These are phyloP conservation scores for Lactarius akahatsu DNA, from an alignment of 768 basidiomycete genomes.

Conservation along the genomic window DNA sequence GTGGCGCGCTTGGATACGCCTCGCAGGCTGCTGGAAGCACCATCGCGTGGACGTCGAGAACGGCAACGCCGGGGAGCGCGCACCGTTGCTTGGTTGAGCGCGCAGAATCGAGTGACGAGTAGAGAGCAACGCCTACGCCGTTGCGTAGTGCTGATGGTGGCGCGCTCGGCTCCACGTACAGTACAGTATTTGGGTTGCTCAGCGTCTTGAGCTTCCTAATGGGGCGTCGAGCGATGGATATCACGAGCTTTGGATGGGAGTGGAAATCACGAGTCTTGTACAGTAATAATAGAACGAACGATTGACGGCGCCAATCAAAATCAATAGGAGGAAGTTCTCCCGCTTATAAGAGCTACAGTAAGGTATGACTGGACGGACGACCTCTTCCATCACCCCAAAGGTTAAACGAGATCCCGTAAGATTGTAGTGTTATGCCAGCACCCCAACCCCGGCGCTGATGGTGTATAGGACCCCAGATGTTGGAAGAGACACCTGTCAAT, in stretches of 20 bases:
- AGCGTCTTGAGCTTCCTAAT: not conserved
- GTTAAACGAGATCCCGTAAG: not conserved
- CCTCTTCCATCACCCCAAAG: slow-evolving; percentile 3
- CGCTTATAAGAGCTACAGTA: not conserved
- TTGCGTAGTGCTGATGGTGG: not conserved
- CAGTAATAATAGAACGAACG: not conserved
- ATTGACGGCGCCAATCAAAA: not conserved
- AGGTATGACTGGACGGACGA: not conserved
- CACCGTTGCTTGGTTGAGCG: slow-evolving; percentile 8
- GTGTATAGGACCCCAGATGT: not conserved
- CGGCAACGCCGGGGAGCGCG: not conserved
- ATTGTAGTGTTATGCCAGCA: not conserved
- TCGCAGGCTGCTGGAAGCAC: not conserved
- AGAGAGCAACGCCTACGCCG: not conserved
- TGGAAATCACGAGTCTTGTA: not conserved
- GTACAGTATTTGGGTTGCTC: not conserved
- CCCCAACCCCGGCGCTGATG: not conserved
- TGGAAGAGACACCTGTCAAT: slow-evolving; percentile 24
- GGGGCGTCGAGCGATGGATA: not conserved
- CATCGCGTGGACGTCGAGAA: not conserved
- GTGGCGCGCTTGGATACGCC: not conserved
- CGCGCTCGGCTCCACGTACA: not conserved
- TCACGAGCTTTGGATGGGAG: not conserved
- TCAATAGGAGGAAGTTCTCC: not conserved
- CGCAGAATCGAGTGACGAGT: too few relatives aligned